Evolutionary conservation across 2,329 filamentous ascomycete species (phyloP).

Genomic region (Fusarium sp.): DNA sequence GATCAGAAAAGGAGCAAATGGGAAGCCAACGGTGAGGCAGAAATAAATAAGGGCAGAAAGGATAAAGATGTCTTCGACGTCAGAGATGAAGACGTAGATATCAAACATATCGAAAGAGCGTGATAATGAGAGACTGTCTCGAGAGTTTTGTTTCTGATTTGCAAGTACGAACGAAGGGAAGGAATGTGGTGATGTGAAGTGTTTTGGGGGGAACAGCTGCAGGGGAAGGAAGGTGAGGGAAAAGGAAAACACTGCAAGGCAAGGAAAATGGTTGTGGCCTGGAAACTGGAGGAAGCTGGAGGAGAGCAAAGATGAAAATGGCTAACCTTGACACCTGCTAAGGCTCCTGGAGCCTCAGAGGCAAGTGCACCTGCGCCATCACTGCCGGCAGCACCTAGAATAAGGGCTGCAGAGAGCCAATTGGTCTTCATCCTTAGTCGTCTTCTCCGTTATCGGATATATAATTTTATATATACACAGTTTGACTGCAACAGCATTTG

Average conservation of each 20-base stretch:
- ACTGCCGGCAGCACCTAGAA: slow-evolving; percentile 50
- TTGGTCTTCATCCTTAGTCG: slow-evolving; percentile 52
- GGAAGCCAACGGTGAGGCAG: too few relatives aligned
- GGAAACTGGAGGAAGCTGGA: too few relatives aligned
- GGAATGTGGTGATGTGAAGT: not conserved
- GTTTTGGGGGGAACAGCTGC: not conserved
- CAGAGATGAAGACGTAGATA: too few relatives aligned
- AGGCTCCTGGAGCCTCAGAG: slow-evolving; percentile 17
- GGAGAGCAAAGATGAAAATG: not conserved
- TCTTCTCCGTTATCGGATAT: not conserved
- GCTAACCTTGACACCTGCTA: slow-evolving; percentile 34
- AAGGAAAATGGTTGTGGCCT: not conserved
- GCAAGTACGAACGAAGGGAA: not conserved
- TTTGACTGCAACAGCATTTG: not conserved
- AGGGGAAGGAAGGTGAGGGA: not conserved
- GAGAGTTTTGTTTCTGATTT: not conserved
- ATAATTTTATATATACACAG: not conserved
- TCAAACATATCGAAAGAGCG: not conserved
- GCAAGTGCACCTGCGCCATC: slow-evolving; percentile 42
- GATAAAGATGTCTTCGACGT: too few relatives aligned
- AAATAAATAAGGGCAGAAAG: too few relatives aligned
- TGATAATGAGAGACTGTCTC: not conserved
- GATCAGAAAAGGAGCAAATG: not conserved
- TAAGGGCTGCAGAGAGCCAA: slow-evolving; percentile 50
- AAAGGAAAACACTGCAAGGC: not conserved